Base-by-base conservation (phyloP, 2,329 filamentous ascomycete genomes). In the Scytalidium sp. region DNA sequence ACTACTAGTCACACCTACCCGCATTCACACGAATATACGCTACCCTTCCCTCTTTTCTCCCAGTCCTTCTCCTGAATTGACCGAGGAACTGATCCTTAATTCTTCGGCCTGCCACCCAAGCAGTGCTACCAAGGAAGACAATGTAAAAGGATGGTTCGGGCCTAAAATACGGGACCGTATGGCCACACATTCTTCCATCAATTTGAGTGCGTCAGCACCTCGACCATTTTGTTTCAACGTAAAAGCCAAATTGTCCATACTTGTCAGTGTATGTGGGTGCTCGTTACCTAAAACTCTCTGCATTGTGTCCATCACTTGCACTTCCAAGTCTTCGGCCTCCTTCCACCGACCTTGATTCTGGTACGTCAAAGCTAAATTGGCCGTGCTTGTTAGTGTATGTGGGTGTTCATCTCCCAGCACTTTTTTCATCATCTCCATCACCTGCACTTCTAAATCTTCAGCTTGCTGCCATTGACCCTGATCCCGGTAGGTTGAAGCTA, bases 131-230 rank as follows among this genome's bases (percentile, higher is more conserved):
- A 15, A 20, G 29, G 47, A 52, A 46, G 47, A 52, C 43, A 52
- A 39, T 43, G 47, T 47, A 50, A 32, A n/a, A 27, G 50, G 50
- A 39, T 52, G 47, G 44, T 52, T 52, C 47, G 23, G 22, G 19
- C 46, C 47, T 43, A 52, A 17, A 39, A 41, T 32, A 20, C 22
- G 15, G 19, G 29, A 22, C 32, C 32, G 41, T 41, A 48, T 8
- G 13, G 17, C 25, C 41, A 47, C 41, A 29, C 41, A 51, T 41
- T 51, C 21, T 32, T 51, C 25, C 41, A 51, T 47, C 22, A 51
- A 39, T 25, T 43, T 43, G 19, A 52, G 45, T 7, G 25, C 25
- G 17, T 51, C 50, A 27, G 13, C 42, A 21, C 41, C 32, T 51
- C 19, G 27, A 25, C 50, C 50, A 2, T 15, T 17, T 25, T 36